Base-by-base conservation (phyloP, 805 yeast genomes). In the Ogataea ganodermae region DNA sequence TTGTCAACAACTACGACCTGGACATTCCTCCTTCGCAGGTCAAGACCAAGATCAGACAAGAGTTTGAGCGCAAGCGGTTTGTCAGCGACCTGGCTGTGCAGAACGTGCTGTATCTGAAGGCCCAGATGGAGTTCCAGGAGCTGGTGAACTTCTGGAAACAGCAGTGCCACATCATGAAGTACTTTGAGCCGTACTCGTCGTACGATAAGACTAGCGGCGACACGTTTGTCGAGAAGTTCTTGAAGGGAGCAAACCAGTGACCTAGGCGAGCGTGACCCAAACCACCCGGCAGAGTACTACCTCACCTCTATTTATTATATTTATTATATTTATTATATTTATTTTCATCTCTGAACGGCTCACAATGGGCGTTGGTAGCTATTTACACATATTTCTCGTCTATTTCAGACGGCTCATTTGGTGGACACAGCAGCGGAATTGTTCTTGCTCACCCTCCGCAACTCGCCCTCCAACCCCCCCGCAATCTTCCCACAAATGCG, bases 111-210 rank as follows among this genome's bases (percentile, higher is more conserved):
- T 80, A 80, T 56, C 81, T 86, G 71, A 86, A 87, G 72, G 96
- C 92, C 6, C 90, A 86, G 61, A 86, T 86, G 94, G 96, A 89
- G 67, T 89, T 82, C 69, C 96, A 88, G 71, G 96, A 88, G 64
- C 76, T 87, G 61, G 77, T 84, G 60, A 89, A 89, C 70, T 88
- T 88, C 73, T 88, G 96, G 96, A 89, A 88, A 67, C 96, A 89
- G 74, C 82, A 80, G 63, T 80, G 91, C 54, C 95, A 88, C 67
- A 89, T 88, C 37, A 74, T 86, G 82, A 81, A 84, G 69, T 88
- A 84, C 73, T 88, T 88, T 58, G 87, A 83, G 56, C 83, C 82
- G 58, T 84, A 78, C 65, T 77, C 76, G 36, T 73, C 72, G 27
- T 78, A 85, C 55, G 75, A 74, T 53, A 73, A 73, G 35, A 78